A percentile compares a stretch with the other conserved stretches of the same genome.
phyloP scores from a whole-genome alignment of 345 rosid genomes.

The Eucalyptus virginea region DNA sequence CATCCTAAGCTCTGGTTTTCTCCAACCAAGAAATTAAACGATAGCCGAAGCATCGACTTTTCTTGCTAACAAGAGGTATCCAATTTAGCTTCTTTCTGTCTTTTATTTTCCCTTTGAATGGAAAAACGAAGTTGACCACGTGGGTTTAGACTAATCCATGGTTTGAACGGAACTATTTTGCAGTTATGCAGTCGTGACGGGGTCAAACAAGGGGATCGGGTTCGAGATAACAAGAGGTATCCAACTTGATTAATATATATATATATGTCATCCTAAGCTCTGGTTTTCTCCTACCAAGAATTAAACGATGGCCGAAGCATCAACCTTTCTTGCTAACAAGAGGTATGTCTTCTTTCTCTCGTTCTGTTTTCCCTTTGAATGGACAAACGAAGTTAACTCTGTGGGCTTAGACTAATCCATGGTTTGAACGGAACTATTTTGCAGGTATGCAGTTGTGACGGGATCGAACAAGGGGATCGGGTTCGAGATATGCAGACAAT shows the following conservation, averaged over 20 bases:
- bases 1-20: not conserved
- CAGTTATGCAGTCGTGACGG: too few species aligned
- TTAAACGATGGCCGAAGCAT: not conserved
- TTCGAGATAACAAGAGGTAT: too few species aligned
- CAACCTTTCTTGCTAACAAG: not conserved
- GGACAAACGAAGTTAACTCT: not conserved
- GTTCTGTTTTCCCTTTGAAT: not conserved
- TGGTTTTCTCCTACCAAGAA: not conserved
- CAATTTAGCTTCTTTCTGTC: not conserved
- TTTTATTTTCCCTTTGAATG: not conserved
- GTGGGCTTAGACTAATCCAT: not conserved
- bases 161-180: too few species aligned
- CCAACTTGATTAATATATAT: too few species aligned
- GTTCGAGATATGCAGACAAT: not conserved
- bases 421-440: not conserved
- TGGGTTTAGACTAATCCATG: not conserved
- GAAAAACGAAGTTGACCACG: not conserved
- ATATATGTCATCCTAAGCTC: not conserved
- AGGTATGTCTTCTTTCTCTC: not conserved
- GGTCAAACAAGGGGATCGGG: too few species aligned
- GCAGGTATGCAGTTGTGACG: not conserved
- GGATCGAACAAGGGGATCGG: constrained; percentile 1
- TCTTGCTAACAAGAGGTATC: not conserved
- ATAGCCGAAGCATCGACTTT: not conserved
- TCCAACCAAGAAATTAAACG: not conserved